Base-by-base conservation (phyloP, 2,329 filamentous ascomycete species). In the Diaporthe vaccinii region DNA sequence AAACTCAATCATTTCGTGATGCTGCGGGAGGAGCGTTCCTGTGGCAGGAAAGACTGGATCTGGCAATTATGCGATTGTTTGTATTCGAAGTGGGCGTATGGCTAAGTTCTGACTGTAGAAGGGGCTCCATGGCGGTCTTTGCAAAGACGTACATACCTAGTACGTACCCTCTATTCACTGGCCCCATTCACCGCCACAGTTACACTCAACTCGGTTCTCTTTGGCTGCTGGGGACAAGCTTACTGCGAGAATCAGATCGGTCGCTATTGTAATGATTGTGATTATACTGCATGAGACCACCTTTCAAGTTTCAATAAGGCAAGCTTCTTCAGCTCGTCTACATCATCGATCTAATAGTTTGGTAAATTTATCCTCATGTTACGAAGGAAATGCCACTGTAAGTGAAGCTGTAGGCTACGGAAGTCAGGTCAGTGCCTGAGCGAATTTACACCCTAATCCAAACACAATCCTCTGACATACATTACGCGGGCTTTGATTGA, bases 1-100 rank as follows among this genome's bases (percentile, higher is more conserved):
- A 53, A 53, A 53, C 62, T 68, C n/a, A 39, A 53, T 22, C 7
- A 36, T 53, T 39, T 68, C 46, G 34, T 53, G 62, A 22, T 68
- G 31, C n/a, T n/a, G 28, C 28, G 20, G 46, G 20, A 25, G 62
- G 22, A 36, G 31, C 15, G 49, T 20, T 36, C 34, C 34, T 34
- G 1, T 34, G 34, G 34, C 1, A 34, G 34, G 34, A 9, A 34
- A 34, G 34, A 34, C 34, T 34, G 1, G 34, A 8, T 34, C 34
- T 34, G 34, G 34, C 34, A 34, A 34, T 34, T 34, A 34, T 34
- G 1, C 34, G 34, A 34, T 34, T 34, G 34, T 34, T 2, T 34
- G 34, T 34, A 34, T 34, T 34, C 34, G 34, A 34, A 9, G 34
- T 34, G 34, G 34, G 34, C 34, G 34, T 34, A 34, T 34, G 34